A percentile compares a stretch with the other conserved stretches of the same genome.
phyloP scores from a whole-genome alignment of 1,139 yeast genomes.

The Yamadazyma triangularis region DNA sequence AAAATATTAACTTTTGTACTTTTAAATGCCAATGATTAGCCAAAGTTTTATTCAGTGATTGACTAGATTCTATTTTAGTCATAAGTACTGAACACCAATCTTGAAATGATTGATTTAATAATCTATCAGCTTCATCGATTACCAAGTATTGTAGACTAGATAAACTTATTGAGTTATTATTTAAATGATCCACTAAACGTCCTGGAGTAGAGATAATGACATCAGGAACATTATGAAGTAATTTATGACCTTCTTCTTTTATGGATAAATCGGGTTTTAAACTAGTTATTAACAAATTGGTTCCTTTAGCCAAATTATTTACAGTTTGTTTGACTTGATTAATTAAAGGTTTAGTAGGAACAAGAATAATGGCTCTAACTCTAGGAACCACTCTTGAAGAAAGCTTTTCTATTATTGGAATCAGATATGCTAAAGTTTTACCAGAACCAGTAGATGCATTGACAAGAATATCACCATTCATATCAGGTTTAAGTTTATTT shows the following conservation, averaged over 20 bases:
- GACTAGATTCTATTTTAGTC: conserved; percentile 32
- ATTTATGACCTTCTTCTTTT: conserved; percentile 56
- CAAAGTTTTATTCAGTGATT: conserved; percentile 20
- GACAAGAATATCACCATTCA: conserved; percentile 71
- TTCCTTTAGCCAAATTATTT: conserved; percentile 57
- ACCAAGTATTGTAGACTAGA: conserved; percentile 62
- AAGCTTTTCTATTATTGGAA: conserved; percentile 76
- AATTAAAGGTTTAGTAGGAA: conserved; percentile 88
- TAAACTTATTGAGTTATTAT: conserved; percentile 34
- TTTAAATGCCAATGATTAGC: conserved; percentile 22
- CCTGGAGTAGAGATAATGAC: conserved; percentile 88
- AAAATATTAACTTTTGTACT: conserved; percentile 66
- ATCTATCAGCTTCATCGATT: conserved; percentile 92
- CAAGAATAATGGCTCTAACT: conserved; percentile 70
- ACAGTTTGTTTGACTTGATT: conserved; percentile 74
- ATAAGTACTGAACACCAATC: conserved; percentile 83
- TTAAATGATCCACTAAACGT: conserved; percentile 83
- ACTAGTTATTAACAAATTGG: conserved; percentile 56
- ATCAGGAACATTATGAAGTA: conserved; percentile 58
- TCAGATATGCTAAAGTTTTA: conserved; percentile 83
- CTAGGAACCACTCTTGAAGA: conserved; percentile 63
- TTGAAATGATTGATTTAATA: conserved; percentile 86
- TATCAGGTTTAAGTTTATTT: conserved; percentile 53
- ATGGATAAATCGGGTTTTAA: conserved; percentile 59
- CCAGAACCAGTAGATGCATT: conserved; percentile 98